Evolutionary conservation across 345 rosid species (phyloP).

Genomic region (Cardamine resedifolia): DNA sequence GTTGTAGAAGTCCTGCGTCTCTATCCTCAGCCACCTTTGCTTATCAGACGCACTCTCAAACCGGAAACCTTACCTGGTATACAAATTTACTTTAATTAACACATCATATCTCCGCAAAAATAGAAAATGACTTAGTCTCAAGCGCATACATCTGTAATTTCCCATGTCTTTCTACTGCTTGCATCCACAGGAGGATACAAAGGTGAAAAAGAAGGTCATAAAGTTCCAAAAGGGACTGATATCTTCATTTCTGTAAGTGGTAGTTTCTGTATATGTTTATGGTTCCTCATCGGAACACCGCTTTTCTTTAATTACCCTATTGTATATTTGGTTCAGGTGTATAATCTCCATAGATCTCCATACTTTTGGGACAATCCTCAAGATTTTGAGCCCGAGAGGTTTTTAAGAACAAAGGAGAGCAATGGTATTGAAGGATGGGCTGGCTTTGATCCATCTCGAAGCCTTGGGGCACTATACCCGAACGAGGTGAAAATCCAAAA

Average conservation of each 20-base stretch:
- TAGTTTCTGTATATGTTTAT: not conserved
- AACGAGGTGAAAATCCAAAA: slow-evolving; percentile 58
- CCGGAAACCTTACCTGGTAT: slow-evolving; percentile 78
- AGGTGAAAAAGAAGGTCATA: slow-evolving; percentile 73
- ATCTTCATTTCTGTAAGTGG: slow-evolving; percentile 77
- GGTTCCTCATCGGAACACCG: not conserved
- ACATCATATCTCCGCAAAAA: slow-evolving; percentile 1
- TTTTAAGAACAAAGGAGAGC: slow-evolving; percentile 49
- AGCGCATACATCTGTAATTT: not conserved
- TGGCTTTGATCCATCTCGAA: slow-evolving; percentile 88
- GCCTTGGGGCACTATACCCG: slow-evolving; percentile 87
- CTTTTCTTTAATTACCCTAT: not conserved
- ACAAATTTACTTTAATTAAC: not conserved
- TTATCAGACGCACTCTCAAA: slow-evolving; percentile 77
- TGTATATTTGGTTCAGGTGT: slow-evolving; percentile 50
- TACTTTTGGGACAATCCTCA: slow-evolving; percentile 81
- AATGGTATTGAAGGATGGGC: slow-evolving; percentile 82
- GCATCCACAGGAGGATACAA: slow-evolving; percentile 66
- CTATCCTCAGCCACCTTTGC: slow-evolving; percentile 93
- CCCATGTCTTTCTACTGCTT: not conserved
- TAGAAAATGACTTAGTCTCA: not conserved
- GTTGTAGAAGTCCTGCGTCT: slow-evolving; percentile 88
- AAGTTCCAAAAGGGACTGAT: slow-evolving; percentile 83
- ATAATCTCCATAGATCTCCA: slow-evolving; percentile 91
- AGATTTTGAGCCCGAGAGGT: slow-evolving; percentile 84